Evolutionary conservation across 83 land plant genomes (phyloP), one percentile per base, ranked within the genome.

Genomic region (Thuja plicata): DNA sequence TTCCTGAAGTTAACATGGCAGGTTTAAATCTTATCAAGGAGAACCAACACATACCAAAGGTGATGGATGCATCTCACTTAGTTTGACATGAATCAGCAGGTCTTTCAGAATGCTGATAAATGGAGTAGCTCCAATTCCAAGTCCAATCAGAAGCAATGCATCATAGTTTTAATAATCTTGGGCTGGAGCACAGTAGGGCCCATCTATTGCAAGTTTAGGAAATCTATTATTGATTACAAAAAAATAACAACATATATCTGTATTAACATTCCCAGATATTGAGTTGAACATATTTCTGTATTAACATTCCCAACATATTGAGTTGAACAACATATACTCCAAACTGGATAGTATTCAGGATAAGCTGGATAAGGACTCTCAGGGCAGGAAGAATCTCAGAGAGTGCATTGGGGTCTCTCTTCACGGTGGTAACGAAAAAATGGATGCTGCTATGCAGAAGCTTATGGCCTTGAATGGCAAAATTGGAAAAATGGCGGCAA

Each of bases 141-240:
- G 89, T 0, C 94, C 94, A 1, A 93, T 93, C 8, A 93, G 89
- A 62, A 92, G 90, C 70, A 93, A 83, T 11, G 92, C 89, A 38
- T 93, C 93, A 41, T 92, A 93, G 0, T 92, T 80, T 11, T 91
- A 88, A 87, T 93, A 93, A 87, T 92, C 91, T 57, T 96, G 96
- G 2, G 97, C 97, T 62, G 97, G 94, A n/a, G 95, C 95, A 41
- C 97, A 96, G 89, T 91, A 96, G 7, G 97, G 95, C 19, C 97
- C 97, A 89, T 96, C 95, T 76, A 96, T 96, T 84, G 92, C 24
- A 84, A 96, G 90, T 38, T 55, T 88, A 81, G 97, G 96, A 86
- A 93, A 93, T 81, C 92, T 91, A 66, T 37, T 35, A 35, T 35
- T 2, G 38, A 32, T 35, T 35, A 76, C 80, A 76, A 35, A 76